Evolutionary conservation across 306 rosid genomes (phyloP).

Genomic region (Potentilla sterilis): DNA sequence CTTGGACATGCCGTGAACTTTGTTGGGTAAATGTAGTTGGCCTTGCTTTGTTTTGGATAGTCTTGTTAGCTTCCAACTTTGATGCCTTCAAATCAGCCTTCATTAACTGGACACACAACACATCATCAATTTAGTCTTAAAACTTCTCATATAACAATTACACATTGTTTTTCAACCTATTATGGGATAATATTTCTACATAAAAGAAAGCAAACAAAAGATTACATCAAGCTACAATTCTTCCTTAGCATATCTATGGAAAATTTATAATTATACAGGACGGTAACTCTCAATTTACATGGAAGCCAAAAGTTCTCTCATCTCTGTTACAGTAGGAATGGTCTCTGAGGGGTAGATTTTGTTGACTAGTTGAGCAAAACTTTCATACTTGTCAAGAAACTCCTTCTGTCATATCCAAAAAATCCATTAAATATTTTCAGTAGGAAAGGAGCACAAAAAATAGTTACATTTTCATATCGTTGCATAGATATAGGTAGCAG

Average conservation of each 20-base stretch:
- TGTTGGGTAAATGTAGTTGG: too few relatives aligned
- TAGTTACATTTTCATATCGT: too few relatives aligned
- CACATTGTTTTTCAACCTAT: background rate
- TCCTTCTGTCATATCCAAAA: constrained; percentile 66
- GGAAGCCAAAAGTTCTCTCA: constrained; percentile 66
- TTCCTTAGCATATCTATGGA: constrained; percentile 18
- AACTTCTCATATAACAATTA: background rate
- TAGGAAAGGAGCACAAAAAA: background rate
- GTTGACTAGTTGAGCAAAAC: constrained; percentile 75
- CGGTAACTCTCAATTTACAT: constrained; percentile 43
- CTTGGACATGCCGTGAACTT: too few relatives aligned
- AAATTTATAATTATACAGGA: constrained; percentile 20
- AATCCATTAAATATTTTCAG: constrained; percentile 25
- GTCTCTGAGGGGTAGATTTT: constrained; percentile 80
- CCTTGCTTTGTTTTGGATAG: too few relatives aligned
- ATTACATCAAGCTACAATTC: constrained; percentile 18
- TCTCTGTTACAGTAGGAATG: constrained; percentile 55
- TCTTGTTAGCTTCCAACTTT: too few relatives aligned
- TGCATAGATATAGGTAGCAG: background rate
- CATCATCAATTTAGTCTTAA: too few relatives aligned
- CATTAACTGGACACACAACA: too few relatives aligned
- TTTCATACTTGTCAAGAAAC: constrained; percentile 82
- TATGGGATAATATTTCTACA: background rate
- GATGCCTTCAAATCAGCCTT: too few relatives aligned
- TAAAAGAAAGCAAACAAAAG: background rate